A percentile compares a stretch with the other conserved stretches of the same genome.
Conservation (phyloP, 2,329 filamentous ascomycete genomes). For the Graphilbum sp. region DNA sequence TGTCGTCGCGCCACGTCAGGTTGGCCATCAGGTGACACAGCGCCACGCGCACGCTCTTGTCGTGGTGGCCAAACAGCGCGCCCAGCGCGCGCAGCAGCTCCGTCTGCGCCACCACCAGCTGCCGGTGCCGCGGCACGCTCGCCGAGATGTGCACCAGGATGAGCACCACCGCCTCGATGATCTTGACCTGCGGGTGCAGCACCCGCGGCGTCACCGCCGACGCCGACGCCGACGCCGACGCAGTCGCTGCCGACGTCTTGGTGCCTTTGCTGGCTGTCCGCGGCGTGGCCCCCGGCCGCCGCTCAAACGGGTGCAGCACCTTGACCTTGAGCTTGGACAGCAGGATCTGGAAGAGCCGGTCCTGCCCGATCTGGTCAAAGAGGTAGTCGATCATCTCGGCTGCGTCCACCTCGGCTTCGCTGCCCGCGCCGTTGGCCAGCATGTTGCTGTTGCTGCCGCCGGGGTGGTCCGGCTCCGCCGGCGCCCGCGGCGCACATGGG, state of each 20-base stretch:
- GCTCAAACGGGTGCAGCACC: conserved; percentile 34
- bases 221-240: neutral
- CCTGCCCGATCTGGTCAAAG: conserved; percentile 57
- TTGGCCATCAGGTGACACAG: conserved; percentile 78
- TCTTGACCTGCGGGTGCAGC: conserved; percentile 45
- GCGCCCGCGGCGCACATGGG: neutral
- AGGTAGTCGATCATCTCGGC: conserved; percentile 73
- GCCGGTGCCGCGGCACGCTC: conserved; percentile 59
- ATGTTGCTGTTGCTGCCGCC: conserved; percentile 14
- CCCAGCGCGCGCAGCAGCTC: conserved; percentile 58
- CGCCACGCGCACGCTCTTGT: conserved; percentile 57
- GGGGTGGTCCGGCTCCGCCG: too few species aligned
- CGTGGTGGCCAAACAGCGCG: conserved; percentile 56
- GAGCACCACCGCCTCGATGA: conserved; percentile 63
- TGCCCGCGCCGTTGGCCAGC: conserved; percentile 23
- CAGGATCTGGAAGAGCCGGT: conserved; percentile 66
- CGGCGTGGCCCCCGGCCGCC: conserved; percentile 14
- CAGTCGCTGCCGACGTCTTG: too few species aligned
- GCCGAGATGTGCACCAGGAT: conserved; percentile 82
- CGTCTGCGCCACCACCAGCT: conserved; percentile 61
- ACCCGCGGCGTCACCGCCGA: conserved; percentile 17
- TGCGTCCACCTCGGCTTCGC: conserved; percentile 33
- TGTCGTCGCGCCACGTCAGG: conserved; percentile 67
- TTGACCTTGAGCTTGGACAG: conserved; percentile 57
- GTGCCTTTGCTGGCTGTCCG: too few species aligned